Base-by-base conservation (phyloP, 1,139 yeast species). In the Kazachstania sp. region DNA sequence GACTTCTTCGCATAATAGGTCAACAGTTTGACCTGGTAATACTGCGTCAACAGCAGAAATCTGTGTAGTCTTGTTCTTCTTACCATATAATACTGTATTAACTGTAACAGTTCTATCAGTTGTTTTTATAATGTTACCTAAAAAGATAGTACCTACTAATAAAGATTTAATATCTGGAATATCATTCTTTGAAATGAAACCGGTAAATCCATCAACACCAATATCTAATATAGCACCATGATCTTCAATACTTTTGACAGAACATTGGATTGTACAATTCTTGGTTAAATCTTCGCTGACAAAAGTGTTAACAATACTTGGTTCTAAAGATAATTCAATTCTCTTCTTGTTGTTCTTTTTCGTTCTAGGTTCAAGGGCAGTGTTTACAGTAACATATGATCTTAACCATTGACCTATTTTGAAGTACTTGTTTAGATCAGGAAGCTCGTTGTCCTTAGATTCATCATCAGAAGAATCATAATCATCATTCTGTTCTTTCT, bases 371-470 rank as follows among this genome's bases (percentile, higher is more conserved):
- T 64, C 63, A n/a, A 70, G 60, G 37, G 68, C 67, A 19, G 71
- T 60, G 18, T 76, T 68, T 39, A 75, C 75, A 8, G 75, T 74
- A 7, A 90, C 88, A 48, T 75, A 70, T 28, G 95, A 95, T 57
- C 94, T 78, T 43, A 92, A 69, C 88, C 95, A 92, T 65, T 86
- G 94, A 12, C 97, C 97, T 39, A 78, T 58, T 43, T 67, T 63
- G 68, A 90, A 88, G 47, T 78, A 64, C 2, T 71, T 61, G 1
- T 69, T 62, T 50, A 86, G 71, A 15, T 72, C 67, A 15, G 95
- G 94, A 47, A 82, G 70, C 45, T 73, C 74, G 37, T 66, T 58
- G 59, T 67, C 49, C 18, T 53, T 49, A 1, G 45, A 45, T 16
- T 70, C 72, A 32, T 65, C 67, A 15, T 69, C 66, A 3, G 55